Percentiles rank a stretch among this genome's conserved stretches.
phyloP scores from a whole-genome alignment of 257 asterid genomes.

The Osmanthus fragrans region DNA sequence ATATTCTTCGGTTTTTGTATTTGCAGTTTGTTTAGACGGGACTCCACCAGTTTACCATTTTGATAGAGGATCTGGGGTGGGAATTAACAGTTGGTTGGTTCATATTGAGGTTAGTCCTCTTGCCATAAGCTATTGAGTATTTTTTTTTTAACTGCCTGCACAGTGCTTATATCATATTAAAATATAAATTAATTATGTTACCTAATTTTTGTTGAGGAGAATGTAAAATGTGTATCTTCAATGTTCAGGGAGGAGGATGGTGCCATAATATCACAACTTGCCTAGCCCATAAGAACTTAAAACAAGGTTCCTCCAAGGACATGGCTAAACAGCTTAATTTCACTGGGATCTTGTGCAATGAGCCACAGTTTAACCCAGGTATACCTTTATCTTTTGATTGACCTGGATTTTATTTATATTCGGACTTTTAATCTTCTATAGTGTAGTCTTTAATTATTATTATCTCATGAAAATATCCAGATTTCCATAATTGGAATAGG shows the following conservation, averaged over 20 bases:
- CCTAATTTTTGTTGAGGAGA: no score
- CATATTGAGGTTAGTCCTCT: slow-evolving; percentile 54
- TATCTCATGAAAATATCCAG: slow-evolving; percentile 22
- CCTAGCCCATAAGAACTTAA: slow-evolving; percentile 42
- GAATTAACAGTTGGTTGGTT: slow-evolving; percentile 63
- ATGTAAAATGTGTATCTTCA: not conserved
- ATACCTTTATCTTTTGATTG: not conserved
- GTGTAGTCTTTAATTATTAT: not conserved
- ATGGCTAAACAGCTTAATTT: slow-evolving; percentile 60
- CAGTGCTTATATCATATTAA: no score
- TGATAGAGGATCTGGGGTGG: slow-evolving; percentile 56
- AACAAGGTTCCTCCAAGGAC: slow-evolving; percentile 69
- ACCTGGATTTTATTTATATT: no score
- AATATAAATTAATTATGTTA: no score
- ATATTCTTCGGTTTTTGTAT: not conserved
- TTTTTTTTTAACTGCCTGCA: not conserved
- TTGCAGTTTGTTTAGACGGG: slow-evolving; percentile 78
- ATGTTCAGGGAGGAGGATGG: slow-evolving; percentile 89
- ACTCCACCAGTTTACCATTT: slow-evolving; percentile 77
- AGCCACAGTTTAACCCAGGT: slow-evolving; percentile 72
- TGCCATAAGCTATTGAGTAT: not conserved
- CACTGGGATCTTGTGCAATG: slow-evolving; percentile 75
- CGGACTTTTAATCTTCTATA: not conserved
- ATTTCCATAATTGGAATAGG: slow-evolving; percentile 59
- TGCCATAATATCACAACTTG: slow-evolving; percentile 69